Base-by-base conservation (phyloP, 2,329 filamentous ascomycete genomes). In the Fusarium succisae region DNA sequence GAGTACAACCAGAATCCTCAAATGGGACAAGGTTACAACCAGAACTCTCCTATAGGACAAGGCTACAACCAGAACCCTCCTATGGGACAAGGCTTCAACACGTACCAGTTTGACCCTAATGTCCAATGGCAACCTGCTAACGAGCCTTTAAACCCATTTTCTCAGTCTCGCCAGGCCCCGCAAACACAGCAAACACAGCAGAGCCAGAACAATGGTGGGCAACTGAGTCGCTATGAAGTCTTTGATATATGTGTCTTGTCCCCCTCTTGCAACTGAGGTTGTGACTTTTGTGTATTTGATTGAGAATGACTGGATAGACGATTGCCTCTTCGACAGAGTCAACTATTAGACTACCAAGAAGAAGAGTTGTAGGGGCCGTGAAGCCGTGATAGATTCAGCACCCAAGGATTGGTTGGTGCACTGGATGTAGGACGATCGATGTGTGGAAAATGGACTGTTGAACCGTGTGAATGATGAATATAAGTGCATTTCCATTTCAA, bases 351-450 rank as follows among this genome's bases (percentile, higher is more conserved):
- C 14, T 5, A 24, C 11, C 15, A 17, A 17, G 15, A 8, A 0
- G 10, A 8, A 12, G 12, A 44, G n/a, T 4, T 24, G n/a, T 8
- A 5, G 22, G 15, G 2, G 39, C 2, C 3, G 14, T 43, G 8
- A 43, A n/a, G 22, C 2, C 1, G n/a, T 24, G 39, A 44, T 44
- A 5, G 1, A 44, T 5, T 15, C 17, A 2, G n/a, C 10, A 17
- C n/a, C 10, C 17, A 17, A 44, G 0, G n/a, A 17, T 24, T 44
- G 7, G 41, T 24, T 44, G 7, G 41, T 3, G 41, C n/a, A 24
- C 15, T 24, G n/a, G n/a, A 8, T 0, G 10, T 6, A 43, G n/a
- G 15, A 44, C 15, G 10, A 10, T 24, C 1, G 10, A 24, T 12
- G 9, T 43, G 15, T 11, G 10, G 6, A n/a, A 24, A n/a, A 24